Evolutionary conservation across 2,329 filamentous ascomycete genomes (phyloP), one percentile per base, ranked within the genome.

Genomic region (Curvularia hawaiiensis): DNA sequence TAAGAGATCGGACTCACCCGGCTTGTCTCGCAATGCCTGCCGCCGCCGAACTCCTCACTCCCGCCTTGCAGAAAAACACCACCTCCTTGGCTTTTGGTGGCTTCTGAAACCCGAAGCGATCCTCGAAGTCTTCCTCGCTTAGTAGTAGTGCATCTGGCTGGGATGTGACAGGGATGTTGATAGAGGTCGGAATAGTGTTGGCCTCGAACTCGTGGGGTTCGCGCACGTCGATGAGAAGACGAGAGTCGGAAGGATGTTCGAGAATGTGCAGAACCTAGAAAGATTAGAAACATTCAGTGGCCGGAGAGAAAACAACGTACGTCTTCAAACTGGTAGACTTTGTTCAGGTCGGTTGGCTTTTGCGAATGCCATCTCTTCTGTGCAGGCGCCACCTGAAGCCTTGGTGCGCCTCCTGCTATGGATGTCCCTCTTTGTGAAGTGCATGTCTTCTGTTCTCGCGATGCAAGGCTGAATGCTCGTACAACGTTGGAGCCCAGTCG

Each of bases 61-160:
- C 95, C 0, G 93, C 88, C 79, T 92, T 96, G 79, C 95, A 99
- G 77, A 97, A 98, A 70, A 98, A 95, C 4, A 98, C 61, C 4
- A 73, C 47, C 28, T 69, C 65, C 35, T 71, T 68, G 16, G 58
- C 57, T 18, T 50, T 51, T 14, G 66, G 66, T 12, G 70, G 70
- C 54, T 73, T 73, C 47, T 54, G 47, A 71, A 90, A 96, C 4
- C 92, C 93, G 76, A 92, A 93, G 16, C 88, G 80, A 59, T 92
- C 90, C 72, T 90, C 85, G 72, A 98, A 98, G 62, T 97, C 92
- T 12, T 91, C 89, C 0, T 83, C 81, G 0, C 82, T 75, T 8
- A 97, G 83, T 75, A 92, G 89, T 69, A 96, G 88, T 58, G 89
- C 89, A 75, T 97, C 92, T 1, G 92, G 88, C 41, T 87, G 83